Evolutionary conservation across 129 eudicot genomes (phyloP), one percentile per base, ranked within the genome.

Genomic region (Gnaphalium uliginosum): DNA sequence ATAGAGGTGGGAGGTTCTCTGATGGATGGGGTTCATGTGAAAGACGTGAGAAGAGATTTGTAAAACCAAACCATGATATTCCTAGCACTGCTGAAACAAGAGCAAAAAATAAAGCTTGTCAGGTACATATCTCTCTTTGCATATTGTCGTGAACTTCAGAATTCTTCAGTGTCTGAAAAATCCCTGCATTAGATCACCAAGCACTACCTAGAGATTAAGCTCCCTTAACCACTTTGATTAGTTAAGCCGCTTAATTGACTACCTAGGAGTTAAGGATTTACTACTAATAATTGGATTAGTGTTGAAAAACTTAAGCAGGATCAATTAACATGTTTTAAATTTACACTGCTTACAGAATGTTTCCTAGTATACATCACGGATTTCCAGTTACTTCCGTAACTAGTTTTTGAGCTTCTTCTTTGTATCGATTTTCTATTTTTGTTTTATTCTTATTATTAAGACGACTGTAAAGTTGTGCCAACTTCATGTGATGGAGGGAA

Each of bases 11-110:
- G 43, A 91, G 99, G 69, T 95, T 91, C 64, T 95, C 97, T 39
- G 99, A 95, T 82, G 99, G 95, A 77, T 95, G 99, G 97, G 99
- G 99, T 43, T 95, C 99, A 23, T 91, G 96, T 80, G 99, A 95
- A 74, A 83, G 89, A 62, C 92, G 96, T 14, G 99, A 95, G 83
- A 95, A 95, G 90, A 89, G 76, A 80, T 95, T 95, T 78, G 27
- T 80, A 51, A 91, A 95, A 80, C 96, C 99, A 65, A 95, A 95
- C 78, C 90, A 91, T 82, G 99, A 95, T 81, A 86, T 95, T 84
- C 97, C 99, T 46, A 89, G 97, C 85, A 95, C 97, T 2, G 99
- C 99, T 43, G 99, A 95, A 87, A 95, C 99, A 68, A 91, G 99
- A 82, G 97, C 99, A 1, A 91, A 95, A 80, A 95, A 95, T 71